Conservation (phyloP, 108 stramenopile species). For the Bacterosira constricta region DNA sequence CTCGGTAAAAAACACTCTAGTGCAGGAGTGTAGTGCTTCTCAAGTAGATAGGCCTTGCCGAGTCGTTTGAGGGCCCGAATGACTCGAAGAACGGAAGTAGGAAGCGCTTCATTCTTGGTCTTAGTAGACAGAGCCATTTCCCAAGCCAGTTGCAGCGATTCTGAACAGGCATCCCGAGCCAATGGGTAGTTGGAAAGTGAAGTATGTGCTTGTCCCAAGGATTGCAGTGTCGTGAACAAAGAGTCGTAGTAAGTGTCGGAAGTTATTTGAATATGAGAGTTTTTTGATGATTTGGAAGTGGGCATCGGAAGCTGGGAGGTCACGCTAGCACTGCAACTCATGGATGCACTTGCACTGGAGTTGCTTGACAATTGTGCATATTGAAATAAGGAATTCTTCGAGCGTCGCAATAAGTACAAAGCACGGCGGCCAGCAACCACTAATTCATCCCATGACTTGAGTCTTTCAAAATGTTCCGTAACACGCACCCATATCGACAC, state of each 20-base stretch:
- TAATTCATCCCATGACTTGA: constrained; percentile 33
- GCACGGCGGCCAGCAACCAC: constrained; percentile 35
- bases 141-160: constrained; percentile 44
- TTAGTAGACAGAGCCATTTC: constrained; percentile 36
- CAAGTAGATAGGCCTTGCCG: constrained; percentile 36
- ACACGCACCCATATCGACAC: constrained; percentile 40
- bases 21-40: constrained; percentile 38
- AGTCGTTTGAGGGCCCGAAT: constrained; percentile 39
- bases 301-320: not conserved
- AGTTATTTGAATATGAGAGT: constrained; percentile 31
- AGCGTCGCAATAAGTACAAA: constrained; percentile 30
- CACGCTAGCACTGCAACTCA: constrained; percentile 4
- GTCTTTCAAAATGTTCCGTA: constrained; percentile 18
- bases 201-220: constrained; percentile 38
- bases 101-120: constrained; percentile 6
- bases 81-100: constrained; percentile 10
- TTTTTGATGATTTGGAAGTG: constrained; percentile 24
- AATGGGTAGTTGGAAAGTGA: constrained; percentile 22
- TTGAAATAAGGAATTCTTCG: constrained; percentile 31
- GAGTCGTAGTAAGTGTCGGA: constrained; percentile 20
- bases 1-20: constrained; percentile 42
- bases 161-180: constrained; percentile 26
- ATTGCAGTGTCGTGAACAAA: constrained; percentile 31
- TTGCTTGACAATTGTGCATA: constrained; percentile 6
- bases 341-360: not conserved